Conservation (phyloP, 768 basidiomycete genomes). For the Psilocybe tampanensis region DNA sequence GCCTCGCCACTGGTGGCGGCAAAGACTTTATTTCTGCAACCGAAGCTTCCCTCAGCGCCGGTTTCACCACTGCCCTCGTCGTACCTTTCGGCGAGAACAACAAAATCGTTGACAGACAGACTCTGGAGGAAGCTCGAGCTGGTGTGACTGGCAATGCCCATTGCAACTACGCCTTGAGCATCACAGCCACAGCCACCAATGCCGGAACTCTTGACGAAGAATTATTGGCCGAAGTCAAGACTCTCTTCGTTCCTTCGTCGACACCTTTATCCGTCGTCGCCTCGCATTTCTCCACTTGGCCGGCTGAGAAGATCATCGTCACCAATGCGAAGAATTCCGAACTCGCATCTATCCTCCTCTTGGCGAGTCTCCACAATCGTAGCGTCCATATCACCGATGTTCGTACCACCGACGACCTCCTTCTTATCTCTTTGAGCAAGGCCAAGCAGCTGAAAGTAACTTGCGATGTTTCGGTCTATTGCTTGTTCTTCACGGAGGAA, state of each 20-base stretch:
- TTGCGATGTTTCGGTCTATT: conserved; percentile 92
- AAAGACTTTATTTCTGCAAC: conserved; percentile 69
- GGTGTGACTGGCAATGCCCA: conserved; percentile 68
- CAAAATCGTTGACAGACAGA: conserved; percentile 64
- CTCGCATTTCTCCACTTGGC: conserved; percentile 89
- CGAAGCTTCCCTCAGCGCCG: conserved; percentile 83
- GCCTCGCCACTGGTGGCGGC: conserved; percentile 53
- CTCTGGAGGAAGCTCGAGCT: conserved; percentile 69
- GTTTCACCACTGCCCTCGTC: conserved; percentile 86
- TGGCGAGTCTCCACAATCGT: conserved; percentile 91
- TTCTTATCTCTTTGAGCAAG: conserved; percentile 93
- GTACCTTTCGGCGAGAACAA: conserved; percentile 68
- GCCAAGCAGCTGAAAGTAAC: conserved; percentile 92
- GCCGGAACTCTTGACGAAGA: conserved; percentile 69
- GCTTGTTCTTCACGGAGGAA: conserved; percentile 83
- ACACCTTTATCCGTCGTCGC: conserved; percentile 77
- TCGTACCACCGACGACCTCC: conserved; percentile 80
- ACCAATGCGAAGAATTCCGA: conserved; percentile 93
- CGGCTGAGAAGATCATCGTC: conserved; percentile 87
- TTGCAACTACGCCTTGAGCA: conserved; percentile 86
- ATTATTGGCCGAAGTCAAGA: conserved; percentile 76
- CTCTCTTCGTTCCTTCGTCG: conserved; percentile 79
- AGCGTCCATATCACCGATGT: conserved; percentile 92
- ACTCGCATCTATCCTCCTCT: conserved; percentile 88
- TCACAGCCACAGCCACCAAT: conserved; percentile 76